phyloP scores from a whole-genome alignment of 2,329 filamentous ascomycete genomes.

The Verticillium alfalfae region DNA sequence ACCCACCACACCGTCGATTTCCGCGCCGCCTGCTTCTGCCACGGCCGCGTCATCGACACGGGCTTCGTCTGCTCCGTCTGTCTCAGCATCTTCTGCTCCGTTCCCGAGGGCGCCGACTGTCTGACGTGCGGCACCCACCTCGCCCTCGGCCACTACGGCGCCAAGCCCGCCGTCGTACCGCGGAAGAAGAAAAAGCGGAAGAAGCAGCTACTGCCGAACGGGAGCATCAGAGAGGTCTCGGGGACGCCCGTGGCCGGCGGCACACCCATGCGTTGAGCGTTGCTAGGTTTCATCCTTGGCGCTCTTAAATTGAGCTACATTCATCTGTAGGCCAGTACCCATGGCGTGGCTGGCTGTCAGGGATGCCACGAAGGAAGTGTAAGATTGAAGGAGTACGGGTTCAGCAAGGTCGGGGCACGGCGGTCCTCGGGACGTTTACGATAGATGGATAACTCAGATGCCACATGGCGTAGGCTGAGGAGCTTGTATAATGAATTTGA shows the following conservation, averaged over 20 bases:
- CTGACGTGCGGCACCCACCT: slow-evolving; percentile 79
- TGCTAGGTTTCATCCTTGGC: neutral
- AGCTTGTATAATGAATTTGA: neutral
- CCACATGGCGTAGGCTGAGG: neutral
- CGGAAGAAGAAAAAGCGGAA: slow-evolving; percentile 74
- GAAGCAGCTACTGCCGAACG: slow-evolving; percentile 43
- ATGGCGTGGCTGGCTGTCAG: neutral
- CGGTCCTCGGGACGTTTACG: neutral
- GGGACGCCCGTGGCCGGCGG: slow-evolving; percentile 55
- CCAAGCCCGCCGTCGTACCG: slow-evolving; percentile 69
- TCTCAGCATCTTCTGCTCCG: slow-evolving; percentile 82
- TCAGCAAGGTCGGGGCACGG: neutral
- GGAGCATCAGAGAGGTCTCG: slow-evolving; percentile 35
- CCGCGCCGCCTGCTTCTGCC: slow-evolving; percentile 96
- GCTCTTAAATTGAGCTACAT: neutral
- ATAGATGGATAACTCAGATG: neutral
- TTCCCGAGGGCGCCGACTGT: slow-evolving; percentile 60
- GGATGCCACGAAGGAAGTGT: neutral
- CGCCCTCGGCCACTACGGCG: slow-evolving; percentile 69
- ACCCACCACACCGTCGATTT: slow-evolving; percentile 89
- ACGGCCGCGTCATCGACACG: slow-evolving; percentile 82
- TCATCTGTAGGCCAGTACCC: neutral
- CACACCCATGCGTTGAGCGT: slow-evolving; percentile 33
- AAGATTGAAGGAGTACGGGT: neutral
- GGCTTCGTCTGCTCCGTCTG: slow-evolving; percentile 97